Evolutionary conservation across 805 yeast species (phyloP).

Genomic region (Cyberlindnera bimundalis): DNA sequence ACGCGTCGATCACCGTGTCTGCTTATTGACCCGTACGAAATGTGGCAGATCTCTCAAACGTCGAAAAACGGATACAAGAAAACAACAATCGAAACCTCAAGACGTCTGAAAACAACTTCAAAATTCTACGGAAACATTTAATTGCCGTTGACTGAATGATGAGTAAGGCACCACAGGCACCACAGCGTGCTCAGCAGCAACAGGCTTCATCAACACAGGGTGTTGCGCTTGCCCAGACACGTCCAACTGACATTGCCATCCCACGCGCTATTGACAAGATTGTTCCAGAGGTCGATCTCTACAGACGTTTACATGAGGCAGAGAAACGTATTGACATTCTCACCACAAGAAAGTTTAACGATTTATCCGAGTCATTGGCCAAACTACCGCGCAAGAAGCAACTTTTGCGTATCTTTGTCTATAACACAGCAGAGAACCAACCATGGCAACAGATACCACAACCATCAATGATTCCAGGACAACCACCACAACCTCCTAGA

Average conservation of each 20-base stretch:
- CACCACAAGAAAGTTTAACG: constrained; percentile 78
- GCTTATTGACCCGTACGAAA: background rate
- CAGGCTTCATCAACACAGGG: constrained; percentile 12
- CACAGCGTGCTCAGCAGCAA: constrained; percentile 3
- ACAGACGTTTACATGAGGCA: constrained; percentile 70
- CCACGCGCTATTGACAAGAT: constrained; percentile 42
- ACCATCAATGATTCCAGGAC: constrained; percentile 15
- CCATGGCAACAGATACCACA: constrained; percentile 86
- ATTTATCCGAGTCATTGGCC: constrained; percentile 67
- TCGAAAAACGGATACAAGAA: background rate
- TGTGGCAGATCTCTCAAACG: background rate
- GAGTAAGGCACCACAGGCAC: no score
- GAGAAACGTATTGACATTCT: constrained; percentile 80
- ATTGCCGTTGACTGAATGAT: no score
- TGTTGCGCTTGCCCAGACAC: constrained; percentile 18
- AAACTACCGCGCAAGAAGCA: constrained; percentile 47
- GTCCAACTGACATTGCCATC: constrained; percentile 54
- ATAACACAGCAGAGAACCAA: constrained; percentile 80
- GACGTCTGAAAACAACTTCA: no score
- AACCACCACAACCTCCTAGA: constrained; percentile 13
- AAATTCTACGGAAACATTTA: no score
- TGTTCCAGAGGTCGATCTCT: constrained; percentile 69
- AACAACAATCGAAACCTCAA: background rate
- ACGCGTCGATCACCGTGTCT: background rate
- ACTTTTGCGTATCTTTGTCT: constrained; percentile 72